Percentiles rank a stretch among this genome's conserved stretches.
Conservation (phyloP, 2,329 filamentous ascomycete genomes). For the Aspergillus quadricinctus region DNA sequence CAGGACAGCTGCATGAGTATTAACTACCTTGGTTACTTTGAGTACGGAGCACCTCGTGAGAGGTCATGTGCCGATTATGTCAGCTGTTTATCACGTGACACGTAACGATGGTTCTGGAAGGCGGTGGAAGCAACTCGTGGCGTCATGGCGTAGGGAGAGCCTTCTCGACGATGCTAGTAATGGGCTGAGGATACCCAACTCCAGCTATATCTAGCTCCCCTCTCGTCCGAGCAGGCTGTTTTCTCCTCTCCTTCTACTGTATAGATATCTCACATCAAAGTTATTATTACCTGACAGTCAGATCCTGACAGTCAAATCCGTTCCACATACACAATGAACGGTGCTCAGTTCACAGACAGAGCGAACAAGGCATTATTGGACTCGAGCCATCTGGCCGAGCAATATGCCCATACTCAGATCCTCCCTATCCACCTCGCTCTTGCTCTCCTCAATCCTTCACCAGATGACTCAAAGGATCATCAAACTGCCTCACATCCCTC, state of each 20-base stretch:
- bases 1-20: no score
- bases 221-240: not conserved
- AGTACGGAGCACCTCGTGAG: no score
- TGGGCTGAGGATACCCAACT: slow-evolving; percentile 6
- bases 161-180: not conserved
- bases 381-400: slow-evolving; percentile 79
- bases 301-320: slow-evolving; percentile 3
- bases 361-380: slow-evolving; percentile 87
- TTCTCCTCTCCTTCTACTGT: not conserved
- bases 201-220: slow-evolving; percentile 3
- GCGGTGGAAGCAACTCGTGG: slow-evolving; percentile 30
- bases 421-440: slow-evolving; percentile 83
- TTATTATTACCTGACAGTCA: slow-evolving; percentile 1
- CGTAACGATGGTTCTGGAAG: slow-evolving; percentile 28
- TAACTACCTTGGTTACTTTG: no score
- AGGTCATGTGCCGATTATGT: no score
- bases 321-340: slow-evolving; percentile 35
- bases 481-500: slow-evolving; percentile 63
- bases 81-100: not conserved
- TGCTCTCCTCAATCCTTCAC: slow-evolving; percentile 43
- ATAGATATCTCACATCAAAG: slow-evolving; percentile 1
- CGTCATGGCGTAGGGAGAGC: slow-evolving; percentile 24
- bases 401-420: slow-evolving; percentile 88
- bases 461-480: slow-evolving; percentile 69
- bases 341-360: slow-evolving; percentile 78